Base-by-base conservation (phyloP, 2,329 filamentous ascomycete genomes). In the Fusarium tjaetaba region DNA sequence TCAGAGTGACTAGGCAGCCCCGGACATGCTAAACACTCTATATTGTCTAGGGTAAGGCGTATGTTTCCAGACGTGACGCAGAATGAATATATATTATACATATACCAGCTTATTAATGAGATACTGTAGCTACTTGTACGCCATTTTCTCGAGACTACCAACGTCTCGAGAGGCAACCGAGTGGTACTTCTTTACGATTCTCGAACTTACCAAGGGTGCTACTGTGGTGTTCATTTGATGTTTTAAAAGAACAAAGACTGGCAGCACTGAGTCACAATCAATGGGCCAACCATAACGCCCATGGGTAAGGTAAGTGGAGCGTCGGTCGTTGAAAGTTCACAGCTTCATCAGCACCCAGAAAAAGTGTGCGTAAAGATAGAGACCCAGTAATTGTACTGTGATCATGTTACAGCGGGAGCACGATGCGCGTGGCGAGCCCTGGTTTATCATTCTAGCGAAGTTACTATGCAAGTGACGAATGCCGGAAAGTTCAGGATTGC, bases 231-330 rank as follows among this genome's bases (percentile, higher is more conserved):
- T 26, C 24, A 20, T 34, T 30, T 28, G 48, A 39, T 24, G 8
- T 20, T n/a, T 24, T 9, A 30, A 61, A 28, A 42, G 46, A 65
- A 38, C 11, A 18, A n/a, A 20, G 18, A 24, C 22, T 16, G 43
- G 13, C 42, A 51, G 49, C 65, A 63, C 38, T 63, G 65, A 68
- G 41, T 68, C 57, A 69, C 49, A 42, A 20, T 22, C 28, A 38
- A 30, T 28, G 48, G 52, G 32, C 64, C 48, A 51, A 68, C 64
- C 48, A 68, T 20, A 49, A 38, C 32, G 38, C 39, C 48, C 14
- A 15, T 18, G n/a, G 18, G 26, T 20, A 20, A 26, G 16, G 22
- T 18, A 51, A 43, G 56, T 66, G 64, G 65, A 59, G 42, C 24
- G 20, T 63, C 56, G 48, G 64, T 32, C 42, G n/a, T 39, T 28